These are phyloP conservation scores for Gracilaria gracilis DNA, from an alignment of 23 red algal species.

Conservation along the genomic window DNA sequence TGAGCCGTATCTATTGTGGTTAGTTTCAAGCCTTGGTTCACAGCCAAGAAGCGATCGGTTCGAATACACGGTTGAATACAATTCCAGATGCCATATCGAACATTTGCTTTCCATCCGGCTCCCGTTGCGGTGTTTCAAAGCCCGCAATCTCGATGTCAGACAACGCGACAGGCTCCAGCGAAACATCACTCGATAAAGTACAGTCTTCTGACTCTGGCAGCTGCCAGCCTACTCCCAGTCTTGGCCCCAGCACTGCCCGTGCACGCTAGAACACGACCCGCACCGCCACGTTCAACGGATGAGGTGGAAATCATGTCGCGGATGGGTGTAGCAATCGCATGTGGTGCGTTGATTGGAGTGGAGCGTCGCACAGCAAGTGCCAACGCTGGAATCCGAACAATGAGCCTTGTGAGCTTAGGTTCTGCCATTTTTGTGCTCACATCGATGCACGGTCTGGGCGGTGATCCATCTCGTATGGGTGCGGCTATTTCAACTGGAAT, in stretches of 20 bases:
- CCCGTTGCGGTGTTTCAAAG: not conserved
- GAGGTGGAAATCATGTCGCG: slow-evolving; percentile 70
- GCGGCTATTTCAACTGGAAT: slow-evolving; percentile 77
- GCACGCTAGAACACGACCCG: not conserved
- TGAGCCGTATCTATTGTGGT: too few relatives aligned
- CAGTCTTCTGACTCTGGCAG: not conserved
- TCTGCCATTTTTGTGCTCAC: slow-evolving; percentile 72
- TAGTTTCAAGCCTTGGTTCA: not conserved
- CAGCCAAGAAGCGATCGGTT: not conserved
- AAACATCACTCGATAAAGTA: not conserved
- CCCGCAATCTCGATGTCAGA: not conserved
- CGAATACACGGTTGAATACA: not conserved
- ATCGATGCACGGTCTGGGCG: slow-evolving; percentile 53
- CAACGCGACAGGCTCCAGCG: not conserved
- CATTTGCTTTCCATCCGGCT: not conserved
- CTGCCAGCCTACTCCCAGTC: not conserved
- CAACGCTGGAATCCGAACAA: slow-evolving; percentile 73
- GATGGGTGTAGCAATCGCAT: slow-evolving; percentile 56
- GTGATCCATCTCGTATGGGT: slow-evolving; percentile 70
- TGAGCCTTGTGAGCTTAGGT: slow-evolving; percentile 66
- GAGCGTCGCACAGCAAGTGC: slow-evolving; percentile 73
- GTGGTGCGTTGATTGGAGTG: slow-evolving; percentile 70
- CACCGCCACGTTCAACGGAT: not conserved
- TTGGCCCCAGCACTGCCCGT: not conserved
- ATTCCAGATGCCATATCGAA: not conserved